Evolutionary conservation across 306 rosid genomes (phyloP).

Genomic region (Inga oerstediana): DNA sequence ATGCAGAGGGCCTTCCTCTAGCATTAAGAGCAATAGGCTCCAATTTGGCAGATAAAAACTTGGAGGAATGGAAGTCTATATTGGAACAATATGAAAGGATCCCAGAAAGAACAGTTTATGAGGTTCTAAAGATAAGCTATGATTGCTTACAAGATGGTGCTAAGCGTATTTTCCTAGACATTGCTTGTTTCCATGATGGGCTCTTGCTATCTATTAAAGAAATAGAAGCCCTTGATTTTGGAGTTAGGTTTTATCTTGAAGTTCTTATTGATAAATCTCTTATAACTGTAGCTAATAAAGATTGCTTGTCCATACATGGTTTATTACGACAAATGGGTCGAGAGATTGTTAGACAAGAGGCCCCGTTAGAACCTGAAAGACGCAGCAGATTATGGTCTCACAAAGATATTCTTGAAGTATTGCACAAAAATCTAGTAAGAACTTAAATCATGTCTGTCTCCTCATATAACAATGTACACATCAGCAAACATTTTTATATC

Average conservation of each 20-base stretch:
- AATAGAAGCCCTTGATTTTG: constrained; percentile 1
- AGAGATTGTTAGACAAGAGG: too few species aligned
- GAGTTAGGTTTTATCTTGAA: neutral
- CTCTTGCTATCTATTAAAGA: neutral
- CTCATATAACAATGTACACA: too few species aligned
- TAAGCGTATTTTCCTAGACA: neutral
- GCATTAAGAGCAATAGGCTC: neutral
- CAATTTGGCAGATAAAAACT: neutral
- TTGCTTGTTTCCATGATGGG: neutral
- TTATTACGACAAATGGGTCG: too few species aligned
- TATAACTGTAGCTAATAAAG: neutral
- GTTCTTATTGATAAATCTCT: neutral
- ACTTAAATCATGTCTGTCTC: neutral
- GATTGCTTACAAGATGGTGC: neutral
- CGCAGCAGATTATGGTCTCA: neutral
- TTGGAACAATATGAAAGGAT: neutral
- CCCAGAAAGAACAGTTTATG: neutral
- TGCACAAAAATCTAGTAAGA: neutral
- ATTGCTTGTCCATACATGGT: neutral
- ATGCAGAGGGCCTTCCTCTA: neutral
- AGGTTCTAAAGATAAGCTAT: neutral
- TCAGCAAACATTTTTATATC: neutral
- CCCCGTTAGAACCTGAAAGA: too few species aligned
- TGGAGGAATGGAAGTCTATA: neutral
- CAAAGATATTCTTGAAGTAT: neutral